Evolutionary conservation across 257 asterid species (phyloP).

Genomic region (Avicennia marina): DNA sequence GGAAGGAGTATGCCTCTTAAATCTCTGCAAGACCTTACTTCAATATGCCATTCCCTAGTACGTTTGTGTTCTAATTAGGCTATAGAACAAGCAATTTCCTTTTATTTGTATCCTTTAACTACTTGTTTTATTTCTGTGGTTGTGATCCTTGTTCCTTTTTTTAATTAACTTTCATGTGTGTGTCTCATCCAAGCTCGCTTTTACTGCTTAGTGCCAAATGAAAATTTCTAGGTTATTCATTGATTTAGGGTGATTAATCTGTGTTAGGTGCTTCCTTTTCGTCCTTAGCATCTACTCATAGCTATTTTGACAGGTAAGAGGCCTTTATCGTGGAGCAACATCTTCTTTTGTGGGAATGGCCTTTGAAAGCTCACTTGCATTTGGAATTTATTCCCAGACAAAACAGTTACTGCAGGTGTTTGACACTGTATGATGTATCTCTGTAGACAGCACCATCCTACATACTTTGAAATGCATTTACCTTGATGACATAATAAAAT

Average conservation of each 20-base stretch:
- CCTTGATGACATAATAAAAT: slow-evolving; percentile 16
- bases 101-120: neutral
- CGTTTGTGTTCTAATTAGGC: slow-evolving; percentile 1
- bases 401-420: slow-evolving; percentile 72
- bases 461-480: slow-evolving; percentile 10
- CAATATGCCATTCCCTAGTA: slow-evolving; percentile 9
- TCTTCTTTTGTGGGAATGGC: slow-evolving; percentile 93
- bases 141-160: neutral
- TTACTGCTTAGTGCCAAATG: neutral
- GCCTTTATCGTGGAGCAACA: slow-evolving; percentile 88
- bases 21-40: slow-evolving; percentile 23
- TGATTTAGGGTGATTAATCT: slow-evolving; percentile 11
- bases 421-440: slow-evolving; percentile 2
- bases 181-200: slow-evolving; percentile 3
- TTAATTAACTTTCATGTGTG: neutral
- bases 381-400: slow-evolving; percentile 89
- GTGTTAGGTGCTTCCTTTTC: neutral
- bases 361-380: slow-evolving; percentile 84
- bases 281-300: slow-evolving; percentile 2
- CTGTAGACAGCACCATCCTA: neutral
- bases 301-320: slow-evolving; percentile 61
- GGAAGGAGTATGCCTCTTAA: slow-evolving; percentile 77
- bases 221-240: slow-evolving; percentile 5
- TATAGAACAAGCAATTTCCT: slow-evolving; percentile 2
- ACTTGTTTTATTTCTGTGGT: neutral